These are phyloP conservation scores for Helicocarpus griseus DNA, from an alignment of 2,329 filamentous ascomycete species.

Conservation along the genomic window DNA sequence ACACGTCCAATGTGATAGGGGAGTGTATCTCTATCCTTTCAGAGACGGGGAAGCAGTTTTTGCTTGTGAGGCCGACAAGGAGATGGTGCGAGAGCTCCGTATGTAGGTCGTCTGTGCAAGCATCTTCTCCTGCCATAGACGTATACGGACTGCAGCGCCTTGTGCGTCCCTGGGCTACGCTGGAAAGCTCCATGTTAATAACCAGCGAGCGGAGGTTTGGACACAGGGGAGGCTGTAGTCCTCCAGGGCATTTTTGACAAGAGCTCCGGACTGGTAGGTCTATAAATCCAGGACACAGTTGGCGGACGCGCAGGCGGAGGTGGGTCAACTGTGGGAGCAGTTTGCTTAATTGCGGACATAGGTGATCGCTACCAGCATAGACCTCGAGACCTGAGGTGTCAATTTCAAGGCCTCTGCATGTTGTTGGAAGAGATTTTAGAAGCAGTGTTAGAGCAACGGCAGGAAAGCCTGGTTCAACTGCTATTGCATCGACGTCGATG, in stretches of 20 bases:
- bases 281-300: constrained; percentile 6
- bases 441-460: neutral
- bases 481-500: neutral
- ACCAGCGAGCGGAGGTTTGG: constrained; percentile 8
- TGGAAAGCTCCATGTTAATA: constrained; percentile 8
- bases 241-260: neutral
- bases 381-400: constrained; percentile 10
- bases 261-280: neutral
- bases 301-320: constrained; percentile 7
- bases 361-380: constrained; percentile 5
- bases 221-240: neutral
- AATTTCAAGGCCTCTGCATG: constrained; percentile 8
- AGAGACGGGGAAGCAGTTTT: constrained; percentile 1
- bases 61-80: neutral
- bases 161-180: neutral
- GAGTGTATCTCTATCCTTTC: neutral
- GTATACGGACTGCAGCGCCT: neutral
- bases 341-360: constrained; percentile 7
- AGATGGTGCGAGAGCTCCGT: constrained; percentile 4
- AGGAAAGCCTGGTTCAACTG: constrained; percentile 1
- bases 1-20: neutral
- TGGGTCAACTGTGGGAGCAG: constrained; percentile 4
- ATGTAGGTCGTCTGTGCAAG: neutral
- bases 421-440: constrained; percentile 4
- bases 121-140: neutral